phyloP scores from a whole-genome alignment of 345 rosid genomes.

The Leavenworthia alabamica region DNA sequence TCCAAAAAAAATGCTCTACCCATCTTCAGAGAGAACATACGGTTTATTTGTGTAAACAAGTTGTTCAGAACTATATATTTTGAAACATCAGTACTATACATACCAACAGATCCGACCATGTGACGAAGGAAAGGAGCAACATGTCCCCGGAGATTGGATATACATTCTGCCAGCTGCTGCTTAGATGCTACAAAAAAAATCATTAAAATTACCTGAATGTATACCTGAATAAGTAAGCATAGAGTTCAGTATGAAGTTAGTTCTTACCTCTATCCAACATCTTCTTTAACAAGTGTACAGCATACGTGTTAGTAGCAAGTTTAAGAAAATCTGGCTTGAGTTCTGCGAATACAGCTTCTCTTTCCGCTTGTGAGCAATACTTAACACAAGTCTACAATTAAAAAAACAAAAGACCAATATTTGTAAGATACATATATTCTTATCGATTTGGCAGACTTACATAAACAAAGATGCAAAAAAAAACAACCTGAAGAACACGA shows the following conservation, averaged over 20 bases:
- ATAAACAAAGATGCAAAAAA: background rate
- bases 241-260: background rate
- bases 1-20: background rate
- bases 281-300: conserved; percentile 71
- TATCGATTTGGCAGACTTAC: background rate
- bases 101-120: conserved; percentile 92
- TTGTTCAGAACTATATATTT: background rate
- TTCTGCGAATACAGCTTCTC: conserved; percentile 62
- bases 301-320: conserved; percentile 57
- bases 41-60: background rate
- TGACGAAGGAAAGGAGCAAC: conserved; percentile 79
- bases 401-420: background rate
- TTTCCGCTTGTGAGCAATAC: conserved; percentile 67
- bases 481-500: conserved; percentile 81
- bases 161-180: conserved; percentile 58
- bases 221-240: background rate
- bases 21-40: background rate
- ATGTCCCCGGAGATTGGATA: conserved; percentile 70
- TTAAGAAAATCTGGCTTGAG: conserved; percentile 71
- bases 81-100: conserved; percentile 22
- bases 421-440: background rate
- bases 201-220: background rate
- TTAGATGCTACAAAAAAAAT: conserved; percentile 57
- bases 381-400: conserved; percentile 68
- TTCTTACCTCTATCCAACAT: conserved; percentile 75